These are phyloP conservation scores for Rhodotorula sp. DNA, from an alignment of 1,284 basidiomycete species.

Conservation along the genomic window DNA sequence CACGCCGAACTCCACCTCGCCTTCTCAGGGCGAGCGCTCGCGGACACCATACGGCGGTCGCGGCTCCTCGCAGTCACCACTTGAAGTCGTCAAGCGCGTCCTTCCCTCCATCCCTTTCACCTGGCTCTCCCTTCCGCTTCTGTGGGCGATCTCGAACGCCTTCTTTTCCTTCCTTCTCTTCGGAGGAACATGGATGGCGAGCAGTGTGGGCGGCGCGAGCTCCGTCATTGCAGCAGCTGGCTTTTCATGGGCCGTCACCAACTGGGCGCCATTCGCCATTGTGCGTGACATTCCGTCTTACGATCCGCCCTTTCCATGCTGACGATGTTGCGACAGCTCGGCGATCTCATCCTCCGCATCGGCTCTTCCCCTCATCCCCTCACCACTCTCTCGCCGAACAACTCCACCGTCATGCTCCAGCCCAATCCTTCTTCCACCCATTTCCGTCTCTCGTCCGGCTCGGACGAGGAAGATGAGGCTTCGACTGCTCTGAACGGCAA, in stretches of 20 bases:
- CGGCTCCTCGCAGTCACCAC: not conserved
- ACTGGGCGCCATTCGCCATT: slow-evolving; percentile 41
- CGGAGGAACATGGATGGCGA: slow-evolving; percentile 51
- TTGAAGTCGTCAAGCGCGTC: not conserved
- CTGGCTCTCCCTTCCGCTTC: slow-evolving; percentile 62
- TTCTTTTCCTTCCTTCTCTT: slow-evolving; percentile 64
- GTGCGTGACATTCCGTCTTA: slow-evolving; percentile 12
- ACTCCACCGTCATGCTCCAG: slow-evolving; percentile 13
- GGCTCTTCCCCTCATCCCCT: slow-evolving; percentile 4
- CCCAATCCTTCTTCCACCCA: not conserved
- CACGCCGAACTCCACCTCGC: slow-evolving; percentile 39
- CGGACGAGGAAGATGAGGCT: too few relatives aligned
- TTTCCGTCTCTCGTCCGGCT: not conserved
- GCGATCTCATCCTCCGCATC: slow-evolving; percentile 33
- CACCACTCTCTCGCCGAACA: not conserved
- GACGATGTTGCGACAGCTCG: slow-evolving; percentile 21
- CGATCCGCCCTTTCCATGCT: not conserved
- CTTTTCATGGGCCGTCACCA: slow-evolving; percentile 54
- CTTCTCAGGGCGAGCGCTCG: not conserved
- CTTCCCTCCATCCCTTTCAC: slow-evolving; percentile 39
- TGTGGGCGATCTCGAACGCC: slow-evolving; percentile 80
- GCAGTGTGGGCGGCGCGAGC: slow-evolving; percentile 52
- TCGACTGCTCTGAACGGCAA: too few relatives aligned
- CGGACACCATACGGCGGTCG: not conserved
- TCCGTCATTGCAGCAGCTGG: slow-evolving; percentile 54